Conservation (phyloP, 2,329 filamentous ascomycete species). For the Zasmidium citrigriseum region DNA sequence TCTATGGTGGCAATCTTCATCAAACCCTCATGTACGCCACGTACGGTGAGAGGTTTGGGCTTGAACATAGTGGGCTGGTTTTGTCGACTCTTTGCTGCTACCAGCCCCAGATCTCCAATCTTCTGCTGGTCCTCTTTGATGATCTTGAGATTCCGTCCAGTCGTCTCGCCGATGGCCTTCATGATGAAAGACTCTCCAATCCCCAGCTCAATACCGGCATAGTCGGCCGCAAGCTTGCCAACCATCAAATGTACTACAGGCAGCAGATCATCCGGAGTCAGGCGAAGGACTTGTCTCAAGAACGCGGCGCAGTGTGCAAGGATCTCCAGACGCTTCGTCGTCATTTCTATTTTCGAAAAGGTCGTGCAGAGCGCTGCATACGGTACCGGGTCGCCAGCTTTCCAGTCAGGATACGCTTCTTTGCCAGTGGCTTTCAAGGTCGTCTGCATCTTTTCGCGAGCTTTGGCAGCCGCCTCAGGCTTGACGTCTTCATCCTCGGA, state of each 20-base stretch:
- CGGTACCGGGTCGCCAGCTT: conserved; percentile 81
- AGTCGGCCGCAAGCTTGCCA: conserved; percentile 96
- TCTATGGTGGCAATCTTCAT: conserved; percentile 85
- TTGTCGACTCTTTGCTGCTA: conserved; percentile 91
- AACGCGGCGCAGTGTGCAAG: conserved; percentile 87
- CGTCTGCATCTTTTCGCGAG: conserved; percentile 76
- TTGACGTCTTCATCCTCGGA: conserved; percentile 63
- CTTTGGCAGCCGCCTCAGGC: conserved; percentile 71
- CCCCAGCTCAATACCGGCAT: conserved; percentile 93
- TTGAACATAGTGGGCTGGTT: conserved; percentile 99
- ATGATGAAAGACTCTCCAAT: conserved; percentile 98
- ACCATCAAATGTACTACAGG: conserved; percentile 93
- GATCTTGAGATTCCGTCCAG: conserved; percentile 79
- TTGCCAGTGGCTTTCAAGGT: conserved; percentile 68
- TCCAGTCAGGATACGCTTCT: conserved; percentile 95
- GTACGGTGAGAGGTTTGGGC: conserved; percentile 84
- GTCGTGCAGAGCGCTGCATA: conserved; percentile 94
- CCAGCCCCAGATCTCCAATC: conserved; percentile 90
- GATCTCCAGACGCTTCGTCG: conserved; percentile 86
- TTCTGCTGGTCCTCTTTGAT: conserved; percentile 97
- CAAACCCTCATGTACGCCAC: conserved; percentile 81
- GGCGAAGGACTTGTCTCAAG: conserved; percentile 85
- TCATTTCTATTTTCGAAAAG: conserved; percentile 93
- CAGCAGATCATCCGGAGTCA: conserved; percentile 85
- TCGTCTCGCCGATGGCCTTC: conserved; percentile 96